Conservation (phyloP, 805 yeast species). For the Candida golubevii region DNA sequence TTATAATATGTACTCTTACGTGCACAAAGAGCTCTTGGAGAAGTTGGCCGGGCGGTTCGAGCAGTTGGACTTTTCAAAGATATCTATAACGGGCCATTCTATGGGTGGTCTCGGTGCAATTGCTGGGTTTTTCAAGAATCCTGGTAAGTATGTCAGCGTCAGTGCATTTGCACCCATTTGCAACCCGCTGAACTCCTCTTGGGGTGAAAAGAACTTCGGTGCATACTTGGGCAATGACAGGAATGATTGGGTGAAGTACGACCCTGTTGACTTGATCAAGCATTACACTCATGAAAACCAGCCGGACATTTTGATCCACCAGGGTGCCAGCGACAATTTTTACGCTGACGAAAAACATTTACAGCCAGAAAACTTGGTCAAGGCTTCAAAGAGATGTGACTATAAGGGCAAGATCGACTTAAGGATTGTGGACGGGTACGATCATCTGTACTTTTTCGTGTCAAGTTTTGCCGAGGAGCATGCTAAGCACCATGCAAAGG, state of each 20-base stretch:
- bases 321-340: slow-evolving; percentile 77
- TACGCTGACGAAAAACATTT: slow-evolving; percentile 57
- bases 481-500: slow-evolving; percentile 80
- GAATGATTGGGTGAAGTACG: slow-evolving; percentile 68
- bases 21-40: slow-evolving; percentile 66
- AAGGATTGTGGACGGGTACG: slow-evolving; percentile 73
- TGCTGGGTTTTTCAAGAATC: slow-evolving; percentile 58
- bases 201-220: slow-evolving; percentile 85
- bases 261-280: slow-evolving; percentile 75
- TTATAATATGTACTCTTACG: slow-evolving; percentile 84
- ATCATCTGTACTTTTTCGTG: slow-evolving; percentile 86
- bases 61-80: slow-evolving; percentile 57
- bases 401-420: slow-evolving; percentile 60
- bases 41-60: slow-evolving; percentile 40
- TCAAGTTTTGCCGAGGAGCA: slow-evolving; percentile 77
- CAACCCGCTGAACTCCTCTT: slow-evolving; percentile 70
- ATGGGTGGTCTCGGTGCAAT: slow-evolving; percentile 98
- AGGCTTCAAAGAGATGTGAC: slow-evolving; percentile 52
- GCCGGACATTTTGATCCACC: slow-evolving; percentile 70
- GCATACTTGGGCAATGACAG: slow-evolving; percentile 69
- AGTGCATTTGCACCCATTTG: slow-evolving; percentile 89
- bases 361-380: slow-evolving; percentile 67
- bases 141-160: slow-evolving; percentile 70
- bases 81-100: slow-evolving; percentile 91
- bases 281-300: slow-evolving; percentile 48